Conservation (phyloP, 805 yeast species). For the Sugiyamaella mastotermitis region DNA sequence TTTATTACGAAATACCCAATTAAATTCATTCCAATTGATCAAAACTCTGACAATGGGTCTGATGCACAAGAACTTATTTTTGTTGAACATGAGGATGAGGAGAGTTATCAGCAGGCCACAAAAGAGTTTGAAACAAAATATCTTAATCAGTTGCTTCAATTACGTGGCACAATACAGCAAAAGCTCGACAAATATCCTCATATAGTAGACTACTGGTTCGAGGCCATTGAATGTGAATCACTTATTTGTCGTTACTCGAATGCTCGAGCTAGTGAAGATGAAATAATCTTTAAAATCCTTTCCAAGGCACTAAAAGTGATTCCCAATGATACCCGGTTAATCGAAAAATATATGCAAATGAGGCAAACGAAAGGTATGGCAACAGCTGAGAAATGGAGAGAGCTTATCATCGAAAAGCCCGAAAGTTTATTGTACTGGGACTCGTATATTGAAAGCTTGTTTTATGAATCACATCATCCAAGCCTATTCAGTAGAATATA, state of each 20-base stretch:
- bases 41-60: too few relatives aligned
- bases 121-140: too few relatives aligned
- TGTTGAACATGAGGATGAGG: too few relatives aligned
- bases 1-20: too few relatives aligned
- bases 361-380: neutral
- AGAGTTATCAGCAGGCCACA: too few relatives aligned
- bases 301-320: neutral
- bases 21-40: too few relatives aligned
- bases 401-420: slow-evolving; percentile 5
- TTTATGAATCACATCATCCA: neutral
- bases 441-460: slow-evolving; percentile 1
- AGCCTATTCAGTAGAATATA: slow-evolving; percentile 2
- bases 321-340: slow-evolving; percentile 1
- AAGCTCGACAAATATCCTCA: neutral
- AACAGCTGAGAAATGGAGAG: slow-evolving; percentile 6
- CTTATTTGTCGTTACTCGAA: slow-evolving; percentile 1
- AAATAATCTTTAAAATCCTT: neutral
- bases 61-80: too few relatives aligned
- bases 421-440: slow-evolving; percentile 6
- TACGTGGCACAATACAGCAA: too few relatives aligned
- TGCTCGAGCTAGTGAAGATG: neutral
- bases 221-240: neutral
- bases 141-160: too few relatives aligned
- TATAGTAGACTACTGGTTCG: neutral
- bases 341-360: neutral